Evolutionary conservation across 169 alveolate genomes (phyloP), one percentile per base, ranked within the genome.

Genomic region (Plasmodium falciparum): DNA sequence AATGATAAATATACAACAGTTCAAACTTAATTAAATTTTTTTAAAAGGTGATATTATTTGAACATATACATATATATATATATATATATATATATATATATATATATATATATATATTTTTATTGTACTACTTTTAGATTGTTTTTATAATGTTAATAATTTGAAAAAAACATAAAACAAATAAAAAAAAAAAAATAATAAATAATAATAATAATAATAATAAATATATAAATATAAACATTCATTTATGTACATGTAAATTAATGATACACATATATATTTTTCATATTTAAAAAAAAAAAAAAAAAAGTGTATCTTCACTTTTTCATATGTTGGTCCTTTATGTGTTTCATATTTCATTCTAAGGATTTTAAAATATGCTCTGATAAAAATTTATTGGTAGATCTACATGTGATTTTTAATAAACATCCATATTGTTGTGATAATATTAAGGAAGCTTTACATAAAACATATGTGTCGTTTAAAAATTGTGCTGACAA

Each of bases 371-470:
- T 88, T 11, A 92, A 71, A 7, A 92, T 67, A 54, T 63, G 58
- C 13, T 74, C 92, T 20, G 94, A 92, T 7, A 92, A 83, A 2
- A 62, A 52, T 29, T 73, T 92, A 33, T 65, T 54, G 26, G 49
- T 45, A n/a, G 95, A 88, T 72, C 95, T 80, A 47, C 93, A 88
- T 20, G 90, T 72, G 29, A 92, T 92, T 78, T 92, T 92, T 54
- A 92, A 88, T 22, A 92, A 73, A 67, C 95, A 92, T 2, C 95
- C 95, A 52, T 85, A 90, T 62, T 92, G 94, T 17, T 58, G 91
- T 61, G 91, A 89, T 39, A 89, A 71, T 2, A 92, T 92, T 54
- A 92, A 73, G 6, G 93, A 86, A 17, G 93, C 93, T 45, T 75
- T 88, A 59, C 95, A 88, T 29, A 92, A 65, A 12, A 92, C 62